Base-by-base conservation (phyloP, 306 rosid species). In the Rosa multiflora region DNA sequence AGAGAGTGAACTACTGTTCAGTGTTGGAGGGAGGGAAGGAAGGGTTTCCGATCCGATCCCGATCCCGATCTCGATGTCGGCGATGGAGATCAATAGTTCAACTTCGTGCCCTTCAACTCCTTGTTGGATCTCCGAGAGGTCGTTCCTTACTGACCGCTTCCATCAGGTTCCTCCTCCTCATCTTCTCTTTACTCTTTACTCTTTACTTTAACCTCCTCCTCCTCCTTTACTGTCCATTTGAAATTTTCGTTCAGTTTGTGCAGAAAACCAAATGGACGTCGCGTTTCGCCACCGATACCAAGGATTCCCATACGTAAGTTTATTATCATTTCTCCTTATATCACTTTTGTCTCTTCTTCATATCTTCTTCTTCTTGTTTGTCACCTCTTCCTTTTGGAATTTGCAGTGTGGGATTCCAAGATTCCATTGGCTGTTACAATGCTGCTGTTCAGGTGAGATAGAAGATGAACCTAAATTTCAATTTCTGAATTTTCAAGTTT, bases 401-500 rank as follows among this genome's bases (percentile, higher is more conserved):
- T 68, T 76, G 88, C 72, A 77, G 70, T 53, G 29, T 29, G 29
- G 29, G 29, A 29, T 29, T 29, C 29, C 29, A 29, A 29, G 88
- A 85, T 11, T 88, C 94, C 15, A 88, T 94, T 5, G 98, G 98
- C 10, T 91, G 85, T 68, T 91, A 92, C 80, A 84, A 84, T 82
- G 88, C 97, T 44, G 86, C 97, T 29, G 90, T 95, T 84, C 99
- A 95, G 83, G 98, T 94, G 82, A 46, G 71, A 17, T 70, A 29
- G 29, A 29, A 46, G 67, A 10, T 71, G 68, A 21, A 56, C 67
- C 49, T 32, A 23, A 67, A n/a, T 72, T 73, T 8, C 10, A 43
- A 72, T 37, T 51, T 49, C 7, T 0, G 7, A 42, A 4, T 42
- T 43, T 29, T 29, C 29, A 29, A 29, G 29, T 29, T 29, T 29